Percentiles rank a stretch among this genome's conserved stretches.
These are phyloP conservation scores for Nadsonia starkeyi-henricii DNA, from an alignment of 1,139 yeast genomes.

Conservation along the genomic window DNA sequence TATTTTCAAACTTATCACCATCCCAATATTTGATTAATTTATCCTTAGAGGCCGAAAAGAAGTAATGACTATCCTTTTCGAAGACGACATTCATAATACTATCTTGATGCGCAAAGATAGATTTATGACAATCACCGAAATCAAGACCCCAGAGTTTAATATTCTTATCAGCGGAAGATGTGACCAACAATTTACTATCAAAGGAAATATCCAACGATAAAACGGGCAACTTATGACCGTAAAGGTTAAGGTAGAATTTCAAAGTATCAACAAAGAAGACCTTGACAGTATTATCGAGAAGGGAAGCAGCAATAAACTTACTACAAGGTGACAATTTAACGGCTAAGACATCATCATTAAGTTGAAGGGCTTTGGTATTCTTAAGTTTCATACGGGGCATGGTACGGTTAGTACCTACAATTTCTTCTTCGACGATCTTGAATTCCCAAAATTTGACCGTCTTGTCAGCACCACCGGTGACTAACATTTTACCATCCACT, in stretches of 20 bases:
- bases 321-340: constrained; percentile 76
- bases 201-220: constrained; percentile 76
- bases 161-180: constrained; percentile 94
- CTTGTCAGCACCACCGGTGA: constrained; percentile 93
- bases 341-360: constrained; percentile 71
- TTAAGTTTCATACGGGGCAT: constrained; percentile 44
- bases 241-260: constrained; percentile 75
- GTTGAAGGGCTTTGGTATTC: constrained; percentile 70
- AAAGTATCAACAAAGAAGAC: constrained; percentile 77
- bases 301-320: constrained; percentile 64
- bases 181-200: constrained; percentile 75
- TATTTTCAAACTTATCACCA: constrained; percentile 90
- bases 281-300: constrained; percentile 86
- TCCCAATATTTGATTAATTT: constrained; percentile 91
- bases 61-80: constrained; percentile 72
- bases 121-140: constrained; percentile 96
- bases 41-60: constrained; percentile 85
- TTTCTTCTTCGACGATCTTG: constrained; percentile 45
- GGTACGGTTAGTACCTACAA: constrained; percentile 52
- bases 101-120: constrained; percentile 93
- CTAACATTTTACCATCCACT: constrained; percentile 69
- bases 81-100: constrained; percentile 81
- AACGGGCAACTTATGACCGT: constrained; percentile 86
- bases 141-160: constrained; percentile 97
- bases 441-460: constrained; percentile 82